phyloP scores from a whole-genome alignment of 495 filamentous ascomycete genomes.

The Neurospora tetrasperma region DNA sequence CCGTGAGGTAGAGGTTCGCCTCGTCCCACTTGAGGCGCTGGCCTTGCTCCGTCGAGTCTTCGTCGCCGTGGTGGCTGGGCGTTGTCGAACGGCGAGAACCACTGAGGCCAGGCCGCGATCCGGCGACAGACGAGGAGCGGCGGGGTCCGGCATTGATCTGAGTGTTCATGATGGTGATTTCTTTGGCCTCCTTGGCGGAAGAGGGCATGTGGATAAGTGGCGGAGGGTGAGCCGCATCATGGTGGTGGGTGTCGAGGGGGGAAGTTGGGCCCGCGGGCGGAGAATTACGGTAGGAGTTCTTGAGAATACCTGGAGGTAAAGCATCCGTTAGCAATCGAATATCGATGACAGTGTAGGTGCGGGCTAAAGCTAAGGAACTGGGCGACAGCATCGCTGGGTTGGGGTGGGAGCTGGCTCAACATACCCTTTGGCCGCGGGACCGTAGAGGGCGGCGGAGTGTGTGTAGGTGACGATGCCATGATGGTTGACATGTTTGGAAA shows the following conservation, averaged over 20 bases:
- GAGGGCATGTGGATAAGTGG: slow-evolving; percentile 25
- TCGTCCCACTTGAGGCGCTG: slow-evolving; percentile 95
- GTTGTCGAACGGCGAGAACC: slow-evolving; percentile 58
- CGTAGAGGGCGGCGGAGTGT: slow-evolving; percentile 33
- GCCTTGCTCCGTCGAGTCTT: slow-evolving; percentile 40
- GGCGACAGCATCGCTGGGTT: not conserved
- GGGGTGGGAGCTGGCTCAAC: slow-evolving; percentile 5
- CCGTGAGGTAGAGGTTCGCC: slow-evolving; percentile 88
- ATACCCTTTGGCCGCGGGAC: slow-evolving; percentile 70
- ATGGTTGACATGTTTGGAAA: slow-evolving; percentile 26
- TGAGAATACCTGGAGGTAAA: slow-evolving; percentile 67
- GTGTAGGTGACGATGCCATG: slow-evolving; percentile 22
- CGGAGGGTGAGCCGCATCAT: slow-evolving; percentile 7
- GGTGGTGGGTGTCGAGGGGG: slow-evolving; percentile 27
- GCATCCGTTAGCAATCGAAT: not conserved
- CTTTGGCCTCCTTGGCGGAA: slow-evolving; percentile 56
- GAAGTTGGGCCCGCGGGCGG: slow-evolving; percentile 31
- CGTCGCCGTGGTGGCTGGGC: slow-evolving; percentile 28
- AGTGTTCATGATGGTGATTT: slow-evolving; percentile 86
- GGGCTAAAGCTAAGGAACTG: not conserved
- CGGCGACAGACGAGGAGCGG: slow-evolving; percentile 62
- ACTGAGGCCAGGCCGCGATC: slow-evolving; percentile 43
- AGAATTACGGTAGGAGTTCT: slow-evolving; percentile 67
- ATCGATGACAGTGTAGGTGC: not conserved
- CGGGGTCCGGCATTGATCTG: slow-evolving; percentile 87